Conservation (phyloP, 106 monocot species). For the Vanilla planifolia region DNA sequence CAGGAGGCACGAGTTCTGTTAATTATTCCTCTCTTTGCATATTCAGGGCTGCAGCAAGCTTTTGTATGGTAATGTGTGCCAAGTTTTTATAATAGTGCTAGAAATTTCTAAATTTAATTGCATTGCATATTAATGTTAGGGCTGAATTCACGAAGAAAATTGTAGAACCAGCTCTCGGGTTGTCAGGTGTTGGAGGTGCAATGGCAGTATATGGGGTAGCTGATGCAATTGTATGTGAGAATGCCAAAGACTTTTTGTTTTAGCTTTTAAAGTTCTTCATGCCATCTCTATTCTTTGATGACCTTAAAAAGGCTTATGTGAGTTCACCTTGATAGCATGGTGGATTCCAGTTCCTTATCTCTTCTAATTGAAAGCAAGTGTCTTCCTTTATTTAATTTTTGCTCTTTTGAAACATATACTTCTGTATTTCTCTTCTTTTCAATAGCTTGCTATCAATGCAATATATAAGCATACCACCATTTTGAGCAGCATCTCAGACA, state of each 20-base stretch:
- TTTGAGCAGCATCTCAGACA: too few species aligned
- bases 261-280: not conserved
- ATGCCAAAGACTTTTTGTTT: not conserved
- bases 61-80: slow-evolving; percentile 65
- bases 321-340: not conserved
- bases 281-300: not conserved
- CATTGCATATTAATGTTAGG: slow-evolving; percentile 30
- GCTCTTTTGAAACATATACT: not conserved
- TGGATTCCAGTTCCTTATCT: not conserved
- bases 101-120: too few species aligned
- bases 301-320: not conserved
- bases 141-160: slow-evolving; percentile 88
- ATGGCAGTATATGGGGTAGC: slow-evolving; percentile 88
- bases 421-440: not conserved
- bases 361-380: not conserved
- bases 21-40: slow-evolving; percentile 76
- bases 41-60: slow-evolving; percentile 89
- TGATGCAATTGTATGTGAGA: slow-evolving; percentile 71
- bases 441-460: not conserved
- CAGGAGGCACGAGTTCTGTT: slow-evolving; percentile 57
- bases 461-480: not conserved
- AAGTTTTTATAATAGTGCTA: too few species aligned
- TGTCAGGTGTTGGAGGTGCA: slow-evolving; percentile 89
- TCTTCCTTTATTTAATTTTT: not conserved
- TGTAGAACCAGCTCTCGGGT: slow-evolving; percentile 76